A percentile compares a stretch with the other conserved stretches of the same genome.
Evolutionary conservation across 352 stramenopile genomes (phyloP).

Genomic region (Phytophthora rubi): DNA sequence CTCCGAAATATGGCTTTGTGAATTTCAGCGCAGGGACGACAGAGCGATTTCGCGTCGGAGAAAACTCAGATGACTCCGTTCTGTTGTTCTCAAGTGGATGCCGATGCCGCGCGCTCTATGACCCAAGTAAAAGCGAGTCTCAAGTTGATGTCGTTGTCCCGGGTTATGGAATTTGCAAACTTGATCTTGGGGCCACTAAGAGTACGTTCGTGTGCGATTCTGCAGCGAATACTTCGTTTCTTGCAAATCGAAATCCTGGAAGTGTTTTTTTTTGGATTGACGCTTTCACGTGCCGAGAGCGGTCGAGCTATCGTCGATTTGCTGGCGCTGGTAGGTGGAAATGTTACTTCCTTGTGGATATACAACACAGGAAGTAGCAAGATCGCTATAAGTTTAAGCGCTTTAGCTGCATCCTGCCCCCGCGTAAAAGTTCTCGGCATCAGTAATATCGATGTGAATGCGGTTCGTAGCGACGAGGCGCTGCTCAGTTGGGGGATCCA

Average conservation of each 20-base stretch:
- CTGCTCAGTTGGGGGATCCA: background rate
- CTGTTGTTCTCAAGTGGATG: background rate
- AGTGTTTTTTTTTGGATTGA: background rate
- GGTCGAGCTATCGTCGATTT: background rate
- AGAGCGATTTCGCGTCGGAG: background rate
- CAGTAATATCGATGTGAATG: background rate
- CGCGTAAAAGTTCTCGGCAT: background rate
- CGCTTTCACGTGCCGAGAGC: background rate
- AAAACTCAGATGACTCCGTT: background rate
- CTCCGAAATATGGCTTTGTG: background rate
- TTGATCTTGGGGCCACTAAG: background rate
- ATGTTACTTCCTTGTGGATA: background rate
- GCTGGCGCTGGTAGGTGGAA: background rate
- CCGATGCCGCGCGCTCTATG: background rate
- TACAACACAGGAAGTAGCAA: background rate
- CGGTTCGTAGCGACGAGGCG: background rate
- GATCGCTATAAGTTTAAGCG: background rate
- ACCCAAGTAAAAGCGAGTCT: background rate
- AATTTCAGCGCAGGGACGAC: background rate
- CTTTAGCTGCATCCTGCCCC: background rate
- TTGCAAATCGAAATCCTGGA: background rate
- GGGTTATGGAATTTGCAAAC: slow-evolving; percentile 8
- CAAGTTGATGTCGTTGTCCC: background rate
- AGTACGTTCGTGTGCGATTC: background rate
- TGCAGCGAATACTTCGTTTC: background rate